Base-by-base conservation (phyloP, 2,329 filamentous ascomycete species). In the Lecanicillium sp. region DNA sequence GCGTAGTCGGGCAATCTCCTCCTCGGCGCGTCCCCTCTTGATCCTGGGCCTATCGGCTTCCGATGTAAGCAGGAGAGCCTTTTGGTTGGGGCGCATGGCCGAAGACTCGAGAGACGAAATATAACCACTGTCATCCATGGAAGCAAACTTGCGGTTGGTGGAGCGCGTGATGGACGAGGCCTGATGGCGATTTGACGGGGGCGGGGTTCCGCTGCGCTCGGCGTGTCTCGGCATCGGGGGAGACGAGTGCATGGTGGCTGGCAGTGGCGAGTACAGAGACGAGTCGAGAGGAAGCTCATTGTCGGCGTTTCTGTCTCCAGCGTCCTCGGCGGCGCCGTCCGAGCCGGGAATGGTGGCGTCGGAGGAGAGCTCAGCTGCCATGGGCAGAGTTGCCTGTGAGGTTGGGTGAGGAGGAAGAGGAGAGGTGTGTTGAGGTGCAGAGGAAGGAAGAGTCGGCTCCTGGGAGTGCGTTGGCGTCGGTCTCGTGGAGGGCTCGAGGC, bases 101-200 rank as follows among this genome's bases (percentile, higher is more conserved):
- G 92, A 97, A 3, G 92, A 97, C 51, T 96, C 89, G 14, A 97
- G 73, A 0, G 89, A 96, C 2, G 92, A 97, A 57, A 94, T 95
- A 61, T 97, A 98, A 29, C 92, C 92, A 57, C 90, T 97, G 61
- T 98, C 92, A 53, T 77, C 87, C 68, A 94, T 82, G 11, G 84
- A 82, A 20, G 77, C 76, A 52, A 84, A 78, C 59, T 87, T 90
- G 48, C 84, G 81, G 63, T 86, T 87, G 48, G 82, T 80, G 29
- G 79, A 76, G 37, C 78, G 79, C 36, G 69, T 65, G 31, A 72
- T 72, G n/a, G 84, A 84, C 15, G 81, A 81, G 29, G 72, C 65
- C 28, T 72, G 66, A 33, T 77, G 71, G 41, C 74, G 72, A 29
- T 73, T 72, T 36, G 74, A 71, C 17, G 84, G 81, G 22, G 88